These are phyloP conservation scores for Chenopodium quinoa DNA, from an alignment of 148 eudicot species.

Conservation along the genomic window DNA sequence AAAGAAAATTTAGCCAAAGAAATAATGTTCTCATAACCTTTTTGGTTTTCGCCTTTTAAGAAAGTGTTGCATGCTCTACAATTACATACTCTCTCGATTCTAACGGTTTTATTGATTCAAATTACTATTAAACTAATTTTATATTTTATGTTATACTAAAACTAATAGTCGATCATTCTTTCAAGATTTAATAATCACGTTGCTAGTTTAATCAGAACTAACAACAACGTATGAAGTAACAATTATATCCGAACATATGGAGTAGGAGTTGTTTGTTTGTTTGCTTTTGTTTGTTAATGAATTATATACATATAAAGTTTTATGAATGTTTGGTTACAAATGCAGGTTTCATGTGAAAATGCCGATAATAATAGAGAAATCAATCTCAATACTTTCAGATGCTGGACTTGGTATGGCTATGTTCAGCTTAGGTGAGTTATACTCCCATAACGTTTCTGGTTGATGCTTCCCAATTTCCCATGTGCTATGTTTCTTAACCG, in stretches of 20 bases:
- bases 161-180: too few species aligned
- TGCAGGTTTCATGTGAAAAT: conserved; percentile 82
- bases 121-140: too few species aligned
- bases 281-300: too few species aligned
- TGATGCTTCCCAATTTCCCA: conserved; percentile 20
- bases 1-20: conserved; percentile 19
- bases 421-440: conserved; percentile 77
- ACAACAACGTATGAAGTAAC: too few species aligned
- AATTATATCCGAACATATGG: too few species aligned
- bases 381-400: conserved; percentile 77
- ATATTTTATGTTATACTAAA: background rate
- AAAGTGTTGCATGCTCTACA: background rate
- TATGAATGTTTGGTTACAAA: background rate
- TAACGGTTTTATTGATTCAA: background rate
- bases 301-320: too few species aligned
- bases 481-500: conserved; percentile 26
- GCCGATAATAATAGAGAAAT: conserved; percentile 61
- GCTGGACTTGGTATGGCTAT: conserved; percentile 98
- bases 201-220: too few species aligned
- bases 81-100: background rate
- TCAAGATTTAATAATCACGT: too few species aligned
- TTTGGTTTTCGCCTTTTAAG: conserved; percentile 2
- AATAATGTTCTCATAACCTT: conserved; percentile 9
- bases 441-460: conserved; percentile 18
- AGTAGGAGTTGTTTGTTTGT: too few species aligned